These are phyloP conservation scores for Peronospora farinosa DNA, from an alignment of 352 stramenopile genomes.

Conservation along the genomic window DNA sequence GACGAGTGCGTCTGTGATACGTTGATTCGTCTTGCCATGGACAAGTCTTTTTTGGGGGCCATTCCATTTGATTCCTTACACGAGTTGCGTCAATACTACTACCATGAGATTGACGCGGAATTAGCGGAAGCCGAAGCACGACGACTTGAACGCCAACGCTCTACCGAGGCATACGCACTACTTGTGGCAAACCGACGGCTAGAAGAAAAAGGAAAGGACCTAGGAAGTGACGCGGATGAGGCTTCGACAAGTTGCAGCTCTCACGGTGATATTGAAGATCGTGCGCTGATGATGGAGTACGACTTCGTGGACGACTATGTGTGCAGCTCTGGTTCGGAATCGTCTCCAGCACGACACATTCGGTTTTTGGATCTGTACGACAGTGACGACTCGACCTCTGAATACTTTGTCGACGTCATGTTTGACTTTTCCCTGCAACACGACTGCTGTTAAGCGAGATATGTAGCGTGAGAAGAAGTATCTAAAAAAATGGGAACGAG, in stretches of 20 bases:
- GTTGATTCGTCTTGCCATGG: conserved; percentile 66
- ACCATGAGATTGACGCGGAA: conserved; percentile 53
- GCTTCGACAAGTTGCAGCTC: conserved; percentile 21
- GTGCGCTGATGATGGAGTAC: conserved; percentile 53
- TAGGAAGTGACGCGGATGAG: conserved; percentile 14
- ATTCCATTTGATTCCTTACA: conserved; percentile 76
- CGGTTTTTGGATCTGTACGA: conserved; percentile 58
- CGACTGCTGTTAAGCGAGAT: conserved; percentile 14
- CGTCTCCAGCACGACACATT: conserved; percentile 48
- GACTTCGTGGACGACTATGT: conserved; percentile 75
- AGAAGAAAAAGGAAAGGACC: background rate
- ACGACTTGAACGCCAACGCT: conserved; percentile 20
- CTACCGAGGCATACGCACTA: conserved; percentile 3
- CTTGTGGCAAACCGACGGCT: conserved; percentile 1
- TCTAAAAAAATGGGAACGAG: conserved; percentile 3
- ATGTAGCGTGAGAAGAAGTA: conserved; percentile 4
- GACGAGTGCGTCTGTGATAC: conserved; percentile 83
- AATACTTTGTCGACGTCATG: conserved; percentile 71
- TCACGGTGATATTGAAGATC: conserved; percentile 21
- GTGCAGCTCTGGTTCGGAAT: conserved; percentile 35
- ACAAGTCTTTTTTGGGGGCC: conserved; percentile 69
- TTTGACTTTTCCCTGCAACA: conserved; percentile 40
- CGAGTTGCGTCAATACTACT: conserved; percentile 60
- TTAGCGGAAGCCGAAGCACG: conserved; percentile 35
- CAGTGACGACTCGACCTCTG: conserved; percentile 34